Percentiles rank a stretch among this genome's conserved stretches.
phyloP scores from a whole-genome alignment of 164 flowering plant genomes.

The Dillenia turbinata region DNA sequence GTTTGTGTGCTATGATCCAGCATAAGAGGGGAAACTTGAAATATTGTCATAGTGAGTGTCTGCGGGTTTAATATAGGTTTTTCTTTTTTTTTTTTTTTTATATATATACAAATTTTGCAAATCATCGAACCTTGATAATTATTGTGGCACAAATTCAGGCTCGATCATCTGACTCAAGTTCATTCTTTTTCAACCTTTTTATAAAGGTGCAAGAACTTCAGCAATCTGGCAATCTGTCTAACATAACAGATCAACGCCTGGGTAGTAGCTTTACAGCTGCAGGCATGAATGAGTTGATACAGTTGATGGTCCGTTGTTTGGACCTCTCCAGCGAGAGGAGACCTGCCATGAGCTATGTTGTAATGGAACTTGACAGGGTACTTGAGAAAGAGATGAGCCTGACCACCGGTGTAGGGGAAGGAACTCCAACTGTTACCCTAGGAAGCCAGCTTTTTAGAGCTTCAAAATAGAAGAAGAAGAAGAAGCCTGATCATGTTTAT shows the following conservation, averaged over 20 bases:
- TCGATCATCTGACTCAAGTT: too few relatives aligned
- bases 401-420: conserved; percentile 86
- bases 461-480: conserved; percentile 21
- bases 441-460: conserved; percentile 81
- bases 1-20: too few relatives aligned
- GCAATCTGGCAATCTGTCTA: conserved; percentile 38
- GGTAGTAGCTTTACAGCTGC: conserved; percentile 72
- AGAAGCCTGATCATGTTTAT: conserved; percentile 4
- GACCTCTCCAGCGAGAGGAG: conserved; percentile 72
- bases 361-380: conserved; percentile 66
- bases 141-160: too few relatives aligned
- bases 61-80: too few relatives aligned
- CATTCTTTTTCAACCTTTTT: not conserved
- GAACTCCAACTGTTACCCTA: conserved; percentile 65
- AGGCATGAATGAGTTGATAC: conserved; percentile 68
- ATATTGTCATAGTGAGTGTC: too few relatives aligned
- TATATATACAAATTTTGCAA: too few relatives aligned
- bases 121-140: too few relatives aligned
- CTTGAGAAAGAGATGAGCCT: conserved; percentile 70
- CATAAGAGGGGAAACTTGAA: too few relatives aligned
- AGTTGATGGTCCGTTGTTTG: conserved; percentile 48
- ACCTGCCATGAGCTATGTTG: conserved; percentile 65
- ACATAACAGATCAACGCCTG: conserved; percentile 59
- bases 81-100: too few relatives aligned
- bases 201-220: conserved; percentile 52